Conservation (phyloP, 2,329 filamentous ascomycete species). For the Pseudocercospora musae region DNA sequence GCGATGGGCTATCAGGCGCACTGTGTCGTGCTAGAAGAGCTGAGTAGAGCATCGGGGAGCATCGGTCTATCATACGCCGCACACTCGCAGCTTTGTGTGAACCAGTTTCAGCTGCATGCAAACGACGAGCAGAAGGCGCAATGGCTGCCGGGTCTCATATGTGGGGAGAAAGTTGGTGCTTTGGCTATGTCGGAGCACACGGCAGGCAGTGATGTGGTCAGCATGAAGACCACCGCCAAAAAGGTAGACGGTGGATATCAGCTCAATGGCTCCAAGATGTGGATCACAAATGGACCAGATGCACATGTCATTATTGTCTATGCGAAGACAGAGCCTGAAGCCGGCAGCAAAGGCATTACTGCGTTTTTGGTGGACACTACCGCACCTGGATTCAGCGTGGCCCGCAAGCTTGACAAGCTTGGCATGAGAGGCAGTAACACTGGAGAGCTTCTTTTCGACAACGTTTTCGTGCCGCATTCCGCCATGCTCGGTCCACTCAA, state of each 20-base stretch:
- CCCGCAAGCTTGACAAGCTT: conserved; percentile 92
- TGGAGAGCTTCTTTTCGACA: conserved; percentile 86
- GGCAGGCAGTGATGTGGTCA: conserved; percentile 88
- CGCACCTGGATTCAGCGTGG: conserved; percentile 74
- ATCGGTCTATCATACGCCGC: conserved; percentile 92
- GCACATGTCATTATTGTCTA: conserved; percentile 95
- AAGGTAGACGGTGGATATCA: conserved; percentile 79
- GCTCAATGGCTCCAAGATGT: conserved; percentile 94
- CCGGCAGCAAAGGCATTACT: conserved; percentile 85
- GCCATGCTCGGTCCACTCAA: conserved; percentile 79
- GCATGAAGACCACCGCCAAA: conserved; percentile 85
- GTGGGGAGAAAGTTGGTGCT: conserved; percentile 77
- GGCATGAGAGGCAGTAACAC: conserved; percentile 98
- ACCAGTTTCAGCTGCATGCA: conserved; percentile 91
- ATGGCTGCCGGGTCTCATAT: conserved; percentile 76
- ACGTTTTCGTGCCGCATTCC: conserved; percentile 80
- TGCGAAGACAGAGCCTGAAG: conserved; percentile 82
- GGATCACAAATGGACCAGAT: conserved; percentile 97
- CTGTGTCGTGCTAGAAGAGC: conserved; percentile 91
- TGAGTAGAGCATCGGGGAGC: conserved; percentile 75
- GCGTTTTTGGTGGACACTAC: conserved; percentile 82
- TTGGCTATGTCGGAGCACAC: conserved; percentile 94
- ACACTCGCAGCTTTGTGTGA: conserved; percentile 93
- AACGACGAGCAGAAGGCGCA: conserved; percentile 71
- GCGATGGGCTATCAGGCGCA: conserved; percentile 96